A percentile compares a stretch with the other conserved stretches of the same genome.
phyloP scores from a whole-genome alignment of 768 basidiomycete genomes.

The Phanerochaete sordida region DNA sequence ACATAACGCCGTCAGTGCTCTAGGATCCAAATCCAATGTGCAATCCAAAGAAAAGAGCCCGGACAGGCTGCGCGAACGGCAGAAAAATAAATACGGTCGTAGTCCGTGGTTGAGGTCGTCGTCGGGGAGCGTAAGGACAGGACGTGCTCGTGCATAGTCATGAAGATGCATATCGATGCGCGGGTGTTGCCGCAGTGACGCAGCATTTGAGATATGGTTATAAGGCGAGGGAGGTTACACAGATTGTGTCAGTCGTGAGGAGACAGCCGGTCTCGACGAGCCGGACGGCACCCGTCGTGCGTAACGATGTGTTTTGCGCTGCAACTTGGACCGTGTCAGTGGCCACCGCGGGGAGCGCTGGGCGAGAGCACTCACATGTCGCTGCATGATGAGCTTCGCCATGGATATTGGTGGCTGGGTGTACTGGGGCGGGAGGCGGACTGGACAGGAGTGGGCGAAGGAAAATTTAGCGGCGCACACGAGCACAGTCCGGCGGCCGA shows the following conservation, averaged over 20 bases:
- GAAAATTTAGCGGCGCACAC: not conserved
- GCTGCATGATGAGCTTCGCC: slow-evolving; percentile 30
- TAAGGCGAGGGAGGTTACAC: not conserved
- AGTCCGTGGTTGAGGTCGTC: not conserved
- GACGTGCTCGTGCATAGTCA: slow-evolving; percentile 4
- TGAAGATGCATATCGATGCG: not conserved
- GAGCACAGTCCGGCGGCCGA: not conserved
- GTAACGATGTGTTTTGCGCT: slow-evolving; percentile 19
- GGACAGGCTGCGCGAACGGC: not conserved
- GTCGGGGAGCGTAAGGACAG: slow-evolving; percentile 1
- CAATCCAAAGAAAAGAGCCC: not conserved
- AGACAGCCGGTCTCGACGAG: slow-evolving; percentile 17
- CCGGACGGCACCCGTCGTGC: slow-evolving; percentile 20
- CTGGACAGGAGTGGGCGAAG: slow-evolving; percentile 7
- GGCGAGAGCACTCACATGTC: slow-evolving; percentile 23
- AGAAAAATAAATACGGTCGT: not conserved
- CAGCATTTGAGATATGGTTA: not conserved
- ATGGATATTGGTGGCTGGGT: slow-evolving; percentile 27
- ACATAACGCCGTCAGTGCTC: not conserved
- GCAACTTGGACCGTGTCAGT: slow-evolving; percentile 12
- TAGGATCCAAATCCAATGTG: not conserved
- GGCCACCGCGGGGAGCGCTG: not conserved
- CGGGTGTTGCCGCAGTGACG: not conserved
- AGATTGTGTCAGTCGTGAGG: slow-evolving; percentile 19
- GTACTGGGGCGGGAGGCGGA: slow-evolving; percentile 15